Base-by-base conservation (phyloP, 192 early-diverging fungal genomes). In the Coemansia sp. region DNA sequence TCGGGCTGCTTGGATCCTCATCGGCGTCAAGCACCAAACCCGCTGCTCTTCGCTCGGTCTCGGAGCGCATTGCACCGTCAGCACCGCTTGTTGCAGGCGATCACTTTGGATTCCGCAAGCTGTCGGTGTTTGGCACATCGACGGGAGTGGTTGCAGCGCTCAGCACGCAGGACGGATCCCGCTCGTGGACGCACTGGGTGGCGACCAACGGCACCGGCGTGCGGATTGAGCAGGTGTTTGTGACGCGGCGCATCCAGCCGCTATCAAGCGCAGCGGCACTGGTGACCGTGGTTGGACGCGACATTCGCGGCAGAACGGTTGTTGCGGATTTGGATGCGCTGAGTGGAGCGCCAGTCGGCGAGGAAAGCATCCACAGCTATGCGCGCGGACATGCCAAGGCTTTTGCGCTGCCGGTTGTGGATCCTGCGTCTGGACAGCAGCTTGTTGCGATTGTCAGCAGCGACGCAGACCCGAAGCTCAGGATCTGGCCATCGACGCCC, bases 101-200 rank as follows among this genome's bases (percentile, higher is more conserved):
- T 60, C 76, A 78, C 70, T 84, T 84, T 84, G 97, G 97, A 3
- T 86, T 97, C 64, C 89, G 93, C 64, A 96, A 98, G 76, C 81
- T 98, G n/a, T 75, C 93, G 19, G 74, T 99, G 12, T 91, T 94
- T 71, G 88, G 85, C 8, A 87, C 94, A 16, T 59, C 76, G 4
- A 92, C 86, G 4, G 94, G 95, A 66, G 93, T 94, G 58, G 55
- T 98, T 12, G 79, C 93, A 38, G 95, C 93, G 6, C 79, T 96
- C 19, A 91, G 95, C 68, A 92, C 95, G 44, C 85, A 79, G 57
- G 87, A 75, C 53, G 95, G 95, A 4, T 70, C 86, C 25, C 86
- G 89, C 58, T 81, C 93, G 8, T 99, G 98, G 98, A 87, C 88
- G n/a, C 71, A 67, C 48, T 87, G 67, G 70, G 46, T 91, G 46